Base-by-base conservation (phyloP, 495 filamentous ascomycete species). In the Penicillium dipodomyicola region DNA sequence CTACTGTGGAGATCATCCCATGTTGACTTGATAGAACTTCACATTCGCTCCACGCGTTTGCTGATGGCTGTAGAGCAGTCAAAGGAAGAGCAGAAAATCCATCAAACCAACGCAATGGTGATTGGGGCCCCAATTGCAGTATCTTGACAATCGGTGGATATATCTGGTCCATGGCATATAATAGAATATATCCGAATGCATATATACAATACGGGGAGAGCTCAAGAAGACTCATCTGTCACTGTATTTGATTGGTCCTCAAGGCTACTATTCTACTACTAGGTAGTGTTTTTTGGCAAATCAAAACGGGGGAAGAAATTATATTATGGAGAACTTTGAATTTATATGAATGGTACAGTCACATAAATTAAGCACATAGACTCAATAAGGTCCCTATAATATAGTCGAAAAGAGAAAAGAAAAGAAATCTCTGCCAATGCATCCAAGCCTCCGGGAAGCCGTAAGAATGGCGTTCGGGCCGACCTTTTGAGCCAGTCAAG, bases 21-120 rank as follows among this genome's bases (percentile, higher is more conserved):
- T 46, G 17, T 32, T 48, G 23, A 20, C 17, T 20, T 22, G 15
- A 5, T 57, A 85, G 86, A 88, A 71, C 61, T 89, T 52, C 69
- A 84, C 54, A 76, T 90, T 27, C 79, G 84, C 52, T 80, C 83
- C 19, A 82, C 76, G 33, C 72, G 74, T 66, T 69, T 90, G 17
- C 71, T 87, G 33, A 61, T 87, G 33, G 78, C 74, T 25, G 65
- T 84, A 17, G 86, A 90, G 64, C 67, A 74, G 59, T 80, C 82
- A 0, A 71, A 83, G 51, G 72, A 73, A 40, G 77, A 86, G 61
- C 77, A 85, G 63, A 72, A 68, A 12, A 64, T 76, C 45, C 76
- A 80, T 72, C 78, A 58, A 43, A 52, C 78, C 66, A 84, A 83
- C 63, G 84, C 84, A 41, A 72, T 88, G 22, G 57, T 68, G 1